Percentiles rank a stretch among this genome's conserved stretches.
Conservation (phyloP, 139 green algal genomes). For the Haematococcus lacustris region DNA sequence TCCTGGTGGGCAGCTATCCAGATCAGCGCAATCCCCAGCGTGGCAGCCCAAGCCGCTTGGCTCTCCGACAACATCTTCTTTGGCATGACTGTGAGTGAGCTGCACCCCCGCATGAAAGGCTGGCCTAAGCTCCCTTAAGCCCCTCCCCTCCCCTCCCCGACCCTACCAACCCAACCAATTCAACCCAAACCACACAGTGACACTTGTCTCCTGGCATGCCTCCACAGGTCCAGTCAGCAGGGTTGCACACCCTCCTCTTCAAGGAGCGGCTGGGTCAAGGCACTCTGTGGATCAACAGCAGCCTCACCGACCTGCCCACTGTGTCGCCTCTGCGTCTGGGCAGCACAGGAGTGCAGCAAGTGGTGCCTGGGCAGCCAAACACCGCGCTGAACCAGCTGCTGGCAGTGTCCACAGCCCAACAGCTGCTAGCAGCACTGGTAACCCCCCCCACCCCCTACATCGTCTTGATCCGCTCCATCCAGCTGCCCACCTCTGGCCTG, state of each 20-base stretch:
- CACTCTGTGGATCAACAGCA: constrained; percentile 3
- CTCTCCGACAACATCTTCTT: neutral
- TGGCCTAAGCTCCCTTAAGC: too few relatives aligned
- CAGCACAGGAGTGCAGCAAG: neutral
- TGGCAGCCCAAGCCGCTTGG: neutral
- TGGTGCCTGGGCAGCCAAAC: neutral
- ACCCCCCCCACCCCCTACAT: too few relatives aligned
- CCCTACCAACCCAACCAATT: too few relatives aligned
- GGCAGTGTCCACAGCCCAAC: too few relatives aligned
- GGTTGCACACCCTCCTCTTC: constrained; percentile 1
- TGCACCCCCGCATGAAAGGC: too few relatives aligned
- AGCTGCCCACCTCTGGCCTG: neutral
- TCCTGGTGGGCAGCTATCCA: neutral
- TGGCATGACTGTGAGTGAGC: neutral
- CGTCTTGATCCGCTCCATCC: too few relatives aligned
- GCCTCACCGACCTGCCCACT: neutral
- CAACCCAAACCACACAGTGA: too few relatives aligned
- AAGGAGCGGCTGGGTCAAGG: neutral
- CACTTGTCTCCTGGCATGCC: too few relatives aligned
- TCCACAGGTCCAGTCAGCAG: too few relatives aligned
- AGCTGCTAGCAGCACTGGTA: too few relatives aligned
- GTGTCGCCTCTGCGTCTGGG: neutral
- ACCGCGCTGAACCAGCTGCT: neutral
- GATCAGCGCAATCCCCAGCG: neutral
- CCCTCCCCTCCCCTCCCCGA: too few relatives aligned